Base-by-base conservation (phyloP, 441 rosid genomes). In the Erysimum cheiri region DNA sequence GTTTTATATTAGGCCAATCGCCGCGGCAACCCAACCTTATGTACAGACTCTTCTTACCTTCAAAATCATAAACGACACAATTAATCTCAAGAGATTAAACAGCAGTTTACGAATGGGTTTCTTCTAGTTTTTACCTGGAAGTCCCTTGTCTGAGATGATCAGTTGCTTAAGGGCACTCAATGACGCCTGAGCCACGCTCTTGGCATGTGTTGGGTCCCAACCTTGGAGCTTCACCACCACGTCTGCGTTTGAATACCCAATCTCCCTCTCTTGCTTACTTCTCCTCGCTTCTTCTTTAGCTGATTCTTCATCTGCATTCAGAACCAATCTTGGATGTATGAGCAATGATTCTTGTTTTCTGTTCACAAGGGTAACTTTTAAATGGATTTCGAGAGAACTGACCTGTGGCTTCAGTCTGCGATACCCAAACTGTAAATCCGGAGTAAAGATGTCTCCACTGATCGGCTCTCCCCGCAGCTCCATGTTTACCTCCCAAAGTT, bases 1-100 rank as follows among this genome's bases (percentile, higher is more conserved):
- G 95, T 75, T 81, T 85, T 78, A 91, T 88, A 78, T 89, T 84
- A 5, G 97, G 94, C 97, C 91, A 90, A 72, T 94, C 93, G 11
- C 96, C 93, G 1, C 91, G 88, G 47, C 97, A 91, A 49, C 98
- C 97, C 77, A 93, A 69, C 80, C 96, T 85, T 81, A 88, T 84
- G 81, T 91, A 89, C 17, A 91, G 85, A 83, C 91, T 90, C 89
- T 91, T 94, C 87, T 91, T 90, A 65, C 85, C 98, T 94, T 71
- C 72, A 74, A 17, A 57, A 26, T 19, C 26, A 65, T 6, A 32
- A 59, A 33, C 41, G 1, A 66, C 28, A 11, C 46, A 28, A 46
- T 67, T 50, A 40, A 28, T 6, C 36, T 4, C 63, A 40, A 2
- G 26, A 40, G 40, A 19, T 22, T 24, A 8, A 28, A 36, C 13